Conservation (phyloP, 192 early-diverging fungal genomes). For the Mortierella alpina region DNA sequence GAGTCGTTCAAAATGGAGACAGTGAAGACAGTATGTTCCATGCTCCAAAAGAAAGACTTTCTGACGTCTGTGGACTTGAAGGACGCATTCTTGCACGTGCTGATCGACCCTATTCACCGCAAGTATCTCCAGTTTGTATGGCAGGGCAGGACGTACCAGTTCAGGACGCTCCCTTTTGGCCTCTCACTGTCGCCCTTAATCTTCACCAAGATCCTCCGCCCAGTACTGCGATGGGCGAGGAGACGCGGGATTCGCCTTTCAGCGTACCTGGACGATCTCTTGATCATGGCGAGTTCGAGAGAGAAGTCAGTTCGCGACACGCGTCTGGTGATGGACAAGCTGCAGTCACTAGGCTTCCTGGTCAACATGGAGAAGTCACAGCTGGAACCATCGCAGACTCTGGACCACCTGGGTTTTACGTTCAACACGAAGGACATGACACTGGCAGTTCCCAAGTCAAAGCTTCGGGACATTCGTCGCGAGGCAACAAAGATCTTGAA, state of each 20-base stretch:
- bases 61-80: constrained; percentile 49
- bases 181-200: constrained; percentile 23
- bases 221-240: constrained; percentile 33
- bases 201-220: constrained; percentile 38
- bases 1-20: constrained; percentile 40
- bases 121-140: constrained; percentile 45
- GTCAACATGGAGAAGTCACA: constrained; percentile 1
- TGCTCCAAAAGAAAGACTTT: constrained; percentile 29
- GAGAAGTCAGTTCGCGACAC: background rate
- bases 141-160: constrained; percentile 35
- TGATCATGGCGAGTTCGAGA: constrained; percentile 6
- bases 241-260: constrained; percentile 21
- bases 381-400: background rate
- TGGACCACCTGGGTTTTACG: background rate
- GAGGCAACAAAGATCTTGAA: too few relatives aligned
- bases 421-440: background rate
- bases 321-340: background rate
- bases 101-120: constrained; percentile 16
- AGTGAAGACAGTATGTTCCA: constrained; percentile 9
- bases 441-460: background rate
- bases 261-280: constrained; percentile 38
- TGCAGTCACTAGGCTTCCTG: constrained; percentile 1
- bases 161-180: constrained; percentile 39
- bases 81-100: constrained; percentile 56
- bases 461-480: too few relatives aligned